Evolutionary conservation across 2,329 filamentous ascomycete genomes (phyloP).

Genomic region (Fusarium clavum): DNA sequence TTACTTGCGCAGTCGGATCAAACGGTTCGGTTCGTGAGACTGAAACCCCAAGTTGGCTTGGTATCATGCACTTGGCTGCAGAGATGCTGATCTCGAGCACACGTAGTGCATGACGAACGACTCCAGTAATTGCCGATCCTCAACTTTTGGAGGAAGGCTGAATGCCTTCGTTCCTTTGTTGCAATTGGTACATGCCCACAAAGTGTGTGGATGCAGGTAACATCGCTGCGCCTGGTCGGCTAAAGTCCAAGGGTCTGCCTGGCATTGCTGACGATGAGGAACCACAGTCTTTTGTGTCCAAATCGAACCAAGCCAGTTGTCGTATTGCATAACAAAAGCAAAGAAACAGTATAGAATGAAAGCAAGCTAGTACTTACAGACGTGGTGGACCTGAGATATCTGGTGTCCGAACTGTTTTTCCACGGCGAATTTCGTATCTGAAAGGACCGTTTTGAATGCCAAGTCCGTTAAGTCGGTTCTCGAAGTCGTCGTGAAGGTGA

Average conservation of each 20-base stretch:
- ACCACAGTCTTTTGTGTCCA: neutral
- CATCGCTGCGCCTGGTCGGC: slow-evolving; percentile 22
- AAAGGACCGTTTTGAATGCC: slow-evolving; percentile 45
- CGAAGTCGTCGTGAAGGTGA: slow-evolving; percentile 43
- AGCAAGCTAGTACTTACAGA: slow-evolving; percentile 47
- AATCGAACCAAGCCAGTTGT: slow-evolving; percentile 2
- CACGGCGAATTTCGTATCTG: slow-evolving; percentile 49
- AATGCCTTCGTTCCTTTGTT: slow-evolving; percentile 23
- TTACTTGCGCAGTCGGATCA: neutral
- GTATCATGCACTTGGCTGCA: slow-evolving; percentile 11
- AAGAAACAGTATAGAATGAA: slow-evolving; percentile 7
- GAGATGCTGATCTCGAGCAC: slow-evolving; percentile 9
- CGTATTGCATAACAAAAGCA: neutral
- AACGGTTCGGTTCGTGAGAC: slow-evolving; percentile 4
- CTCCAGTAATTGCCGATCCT: slow-evolving; percentile 8
- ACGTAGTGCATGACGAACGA: slow-evolving; percentile 28
- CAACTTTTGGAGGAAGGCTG: neutral
- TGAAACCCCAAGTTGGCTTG: slow-evolving; percentile 10
- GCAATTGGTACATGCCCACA: slow-evolving; percentile 10
- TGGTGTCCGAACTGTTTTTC: slow-evolving; percentile 49
- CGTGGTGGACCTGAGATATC: slow-evolving; percentile 34
- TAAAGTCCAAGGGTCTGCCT: slow-evolving; percentile 20
- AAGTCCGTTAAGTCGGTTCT: slow-evolving; percentile 48
- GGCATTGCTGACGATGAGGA: slow-evolving; percentile 1
- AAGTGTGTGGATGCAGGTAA: slow-evolving; percentile 9